Evolutionary conservation across 345 rosid species (phyloP).

Genomic region (Adansonia digitata): DNA sequence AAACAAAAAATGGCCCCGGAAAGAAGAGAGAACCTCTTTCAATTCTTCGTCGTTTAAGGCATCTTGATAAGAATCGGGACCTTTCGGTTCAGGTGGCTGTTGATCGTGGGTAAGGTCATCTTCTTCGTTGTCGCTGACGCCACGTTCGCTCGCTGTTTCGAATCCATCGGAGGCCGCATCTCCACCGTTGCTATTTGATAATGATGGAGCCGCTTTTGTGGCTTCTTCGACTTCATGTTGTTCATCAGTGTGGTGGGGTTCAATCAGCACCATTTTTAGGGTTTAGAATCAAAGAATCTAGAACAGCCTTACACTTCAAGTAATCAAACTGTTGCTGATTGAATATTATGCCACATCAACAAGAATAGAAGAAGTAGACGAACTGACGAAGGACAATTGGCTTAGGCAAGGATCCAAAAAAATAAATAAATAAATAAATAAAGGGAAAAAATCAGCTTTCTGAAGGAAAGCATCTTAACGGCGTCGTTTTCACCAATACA

Average conservation of each 20-base stretch:
- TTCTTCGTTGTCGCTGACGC: conserved; percentile 42
- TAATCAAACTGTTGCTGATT: background rate
- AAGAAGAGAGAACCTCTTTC: conserved; percentile 30
- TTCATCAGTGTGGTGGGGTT: background rate
- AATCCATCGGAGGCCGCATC: conserved; percentile 63
- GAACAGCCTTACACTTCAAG: background rate
- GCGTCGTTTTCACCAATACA: no score
- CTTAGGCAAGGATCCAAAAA: background rate
- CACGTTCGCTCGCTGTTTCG: conserved; percentile 90
- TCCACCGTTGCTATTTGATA: conserved; percentile 25
- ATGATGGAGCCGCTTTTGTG: background rate
- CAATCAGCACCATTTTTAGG: background rate
- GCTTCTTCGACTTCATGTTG: conserved; percentile 2
- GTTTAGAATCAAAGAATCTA: background rate
- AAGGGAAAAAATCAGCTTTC: no score
- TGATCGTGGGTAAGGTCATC: conserved; percentile 6
- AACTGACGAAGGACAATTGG: background rate
- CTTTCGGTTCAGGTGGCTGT: conserved; percentile 7
- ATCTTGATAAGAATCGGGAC: conserved; percentile 17
- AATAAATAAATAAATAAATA: no score
- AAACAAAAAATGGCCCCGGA: background rate
- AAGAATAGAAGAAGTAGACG: no score
- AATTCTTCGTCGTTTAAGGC: conserved; percentile 27
- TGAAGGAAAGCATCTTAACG: no score
- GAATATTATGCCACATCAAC: background rate